Evolutionary conservation across 2,329 filamentous ascomycete species (phyloP), one percentile per base, ranked within the genome.

Genomic region (Sarocladium brachiariae): DNA sequence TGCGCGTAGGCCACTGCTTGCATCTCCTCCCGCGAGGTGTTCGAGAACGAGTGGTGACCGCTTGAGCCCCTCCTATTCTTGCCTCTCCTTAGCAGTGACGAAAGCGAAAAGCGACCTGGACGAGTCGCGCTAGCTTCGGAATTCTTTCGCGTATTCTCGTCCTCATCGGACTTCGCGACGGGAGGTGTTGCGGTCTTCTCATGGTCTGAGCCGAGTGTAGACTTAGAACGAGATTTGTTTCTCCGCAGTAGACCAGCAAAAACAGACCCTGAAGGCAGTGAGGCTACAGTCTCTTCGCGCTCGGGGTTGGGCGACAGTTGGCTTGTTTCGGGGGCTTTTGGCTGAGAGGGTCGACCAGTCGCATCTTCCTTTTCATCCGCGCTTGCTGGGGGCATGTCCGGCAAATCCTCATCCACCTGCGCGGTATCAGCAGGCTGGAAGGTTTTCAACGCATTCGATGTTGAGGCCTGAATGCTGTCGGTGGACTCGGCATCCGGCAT

Each of bases 1-100:
- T 56, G 52, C 18, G 57, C 57, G 25, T 58, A 58, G 10, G 60
- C 58, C 7, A 58, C 64, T 11, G 65, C 67, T 45, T 73, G 69
- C 74, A 96, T 92, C 14, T 91, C 95, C 61, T 96, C 91, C 55
- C 90, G 80, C 1, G 91, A 96, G 0, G 89, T 88, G 61, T 96
- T 96, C 4, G 89, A 90, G 63, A 95, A 93, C n/a, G 91, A 90
- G 0, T 88, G 86, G 3, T 86, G 76, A 63, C 74, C 54, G 63
- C 74, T 55, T 63, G 77, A 67, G 62, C 71, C 62, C 66, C 81
- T 67, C 70, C 78, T 73, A 65, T 72, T 74, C 74, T 79, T 72
- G 69, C 73, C 76, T 24, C 80, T 80, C 65, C 80, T 81, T 67
- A 96, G 89, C 31, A 96, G 79, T 0, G 87, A 83, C 3, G 83